Base-by-base conservation (phyloP, 345 rosid species). In the Salix dunnii region DNA sequence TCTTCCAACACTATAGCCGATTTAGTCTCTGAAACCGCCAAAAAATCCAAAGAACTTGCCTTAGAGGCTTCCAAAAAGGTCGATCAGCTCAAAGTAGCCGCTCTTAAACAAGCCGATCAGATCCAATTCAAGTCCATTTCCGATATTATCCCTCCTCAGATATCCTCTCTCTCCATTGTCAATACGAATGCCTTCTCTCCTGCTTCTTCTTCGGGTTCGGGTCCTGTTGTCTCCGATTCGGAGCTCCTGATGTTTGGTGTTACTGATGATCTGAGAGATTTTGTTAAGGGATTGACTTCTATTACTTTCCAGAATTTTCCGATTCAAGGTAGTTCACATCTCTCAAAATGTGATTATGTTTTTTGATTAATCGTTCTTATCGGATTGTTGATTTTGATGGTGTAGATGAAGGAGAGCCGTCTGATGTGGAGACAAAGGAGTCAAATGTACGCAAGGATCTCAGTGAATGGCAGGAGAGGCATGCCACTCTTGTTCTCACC, bases 401-500 rank as follows among this genome's bases (percentile, higher is more conserved):
- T 83, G 84, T 40, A 84, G 91, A 85, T 81, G 89, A 88, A 51
- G 68, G 82, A 48, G 91, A 86, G 70, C 78, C 80, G 53, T 78
- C 87, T 68, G 92, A 85, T 76, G 82, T 73, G 77, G 73, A 60
- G 16, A 78, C 89, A 3, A 74, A 81, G 31, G 82, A 49, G 21
- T 86, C 99, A 11, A 94, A 92, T 84, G 94, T 95, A 17, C 84
- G 97, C 82, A 90, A 85, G 83, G 99, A 95, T 91, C 93, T 95
- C 7, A 87, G 87, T 3, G 94, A 91, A 76, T 95, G 99, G 99
- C 99, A 95, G 74, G 97, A 94, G 89, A 89, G 88, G 75, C 99
- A 95, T 78, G 99, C 99, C 58, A 90, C 94, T 58, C 93, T 95
- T 60, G 97, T 95, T 81, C 97, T 95, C 68, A 82, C 88, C 42